phyloP scores from a whole-genome alignment of 257 asterid species.

The Salvia miltiorrhiza region DNA sequence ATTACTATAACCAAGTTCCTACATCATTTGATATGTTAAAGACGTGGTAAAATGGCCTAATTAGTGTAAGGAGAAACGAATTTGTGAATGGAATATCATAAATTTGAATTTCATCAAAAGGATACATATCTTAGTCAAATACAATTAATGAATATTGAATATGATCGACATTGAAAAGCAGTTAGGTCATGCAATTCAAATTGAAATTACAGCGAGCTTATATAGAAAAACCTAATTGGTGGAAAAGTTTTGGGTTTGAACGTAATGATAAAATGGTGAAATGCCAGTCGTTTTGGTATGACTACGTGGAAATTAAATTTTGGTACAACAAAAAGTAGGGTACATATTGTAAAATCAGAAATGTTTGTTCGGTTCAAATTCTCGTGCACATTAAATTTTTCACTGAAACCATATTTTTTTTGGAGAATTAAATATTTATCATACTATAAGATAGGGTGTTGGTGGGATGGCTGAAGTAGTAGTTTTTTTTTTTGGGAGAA shows the following conservation, averaged over 20 bases:
- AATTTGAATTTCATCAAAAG: too few species aligned
- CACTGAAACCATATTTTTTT: too few species aligned
- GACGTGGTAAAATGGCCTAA: too few species aligned
- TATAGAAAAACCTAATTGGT: slow-evolving; percentile 7
- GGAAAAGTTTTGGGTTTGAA: slow-evolving; percentile 1
- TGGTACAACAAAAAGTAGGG: not conserved
- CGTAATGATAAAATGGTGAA: slow-evolving; percentile 20
- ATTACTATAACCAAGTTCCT: too few species aligned
- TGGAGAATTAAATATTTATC: too few species aligned
- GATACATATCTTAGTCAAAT: not conserved
- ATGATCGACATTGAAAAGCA: not conserved
- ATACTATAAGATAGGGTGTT: too few species aligned
- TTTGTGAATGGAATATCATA: too few species aligned
- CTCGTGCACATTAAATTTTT: not conserved
- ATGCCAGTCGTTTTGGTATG: slow-evolving; percentile 3
- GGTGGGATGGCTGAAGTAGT: too few species aligned
- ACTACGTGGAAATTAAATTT: not conserved
- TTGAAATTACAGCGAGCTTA: slow-evolving; percentile 8
- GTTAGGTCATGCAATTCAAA: slow-evolving; percentile 24
- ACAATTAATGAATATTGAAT: not conserved
- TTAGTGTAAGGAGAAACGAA: too few species aligned
- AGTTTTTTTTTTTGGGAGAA: too few species aligned
- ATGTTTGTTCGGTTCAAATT: not conserved
- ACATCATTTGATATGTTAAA: too few species aligned
- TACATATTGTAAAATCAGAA: not conserved